A percentile compares a stretch with the other conserved stretches of the same genome.
Conservation (phyloP, 2,329 filamentous ascomycete species). For the Microcyclospora pomicola region DNA sequence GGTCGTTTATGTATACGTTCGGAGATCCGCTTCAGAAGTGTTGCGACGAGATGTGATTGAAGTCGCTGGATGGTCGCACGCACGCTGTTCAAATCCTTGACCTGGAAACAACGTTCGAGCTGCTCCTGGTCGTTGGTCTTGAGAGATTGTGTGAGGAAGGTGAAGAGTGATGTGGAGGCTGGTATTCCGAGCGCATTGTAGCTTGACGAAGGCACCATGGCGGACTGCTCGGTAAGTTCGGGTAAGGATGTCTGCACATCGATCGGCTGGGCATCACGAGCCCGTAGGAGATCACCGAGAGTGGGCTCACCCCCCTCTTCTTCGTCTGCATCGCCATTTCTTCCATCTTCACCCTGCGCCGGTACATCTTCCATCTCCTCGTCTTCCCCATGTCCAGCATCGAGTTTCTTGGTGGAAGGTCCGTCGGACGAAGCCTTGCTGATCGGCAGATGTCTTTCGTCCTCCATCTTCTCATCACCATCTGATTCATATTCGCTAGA, state of each 20-base stretch:
- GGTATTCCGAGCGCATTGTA: conserved; percentile 44
- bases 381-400: conserved; percentile 7
- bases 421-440: conserved; percentile 3
- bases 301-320: conserved; percentile 41
- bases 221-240: conserved; percentile 31
- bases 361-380: conserved; percentile 13
- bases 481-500: conserved; percentile 14
- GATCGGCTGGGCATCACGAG: conserved; percentile 55
- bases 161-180: conserved; percentile 69
- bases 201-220: conserved; percentile 29
- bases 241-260: conserved; percentile 52
- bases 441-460: neutral
- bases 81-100: conserved; percentile 61
- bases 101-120: conserved; percentile 82
- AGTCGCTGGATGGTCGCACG: conserved; percentile 81
- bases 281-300: conserved; percentile 74
- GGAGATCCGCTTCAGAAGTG: conserved; percentile 68
- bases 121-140: conserved; percentile 81
- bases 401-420: neutral
- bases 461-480: conserved; percentile 8
- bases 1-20: conserved; percentile 76
- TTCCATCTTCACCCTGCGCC: conserved; percentile 21
- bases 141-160: conserved; percentile 84
- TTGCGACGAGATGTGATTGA: conserved; percentile 68
- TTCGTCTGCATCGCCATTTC: conserved; percentile 16